These are phyloP conservation scores for Lactarius deliciosus DNA, from an alignment of 768 basidiomycete genomes.

Conservation along the genomic window DNA sequence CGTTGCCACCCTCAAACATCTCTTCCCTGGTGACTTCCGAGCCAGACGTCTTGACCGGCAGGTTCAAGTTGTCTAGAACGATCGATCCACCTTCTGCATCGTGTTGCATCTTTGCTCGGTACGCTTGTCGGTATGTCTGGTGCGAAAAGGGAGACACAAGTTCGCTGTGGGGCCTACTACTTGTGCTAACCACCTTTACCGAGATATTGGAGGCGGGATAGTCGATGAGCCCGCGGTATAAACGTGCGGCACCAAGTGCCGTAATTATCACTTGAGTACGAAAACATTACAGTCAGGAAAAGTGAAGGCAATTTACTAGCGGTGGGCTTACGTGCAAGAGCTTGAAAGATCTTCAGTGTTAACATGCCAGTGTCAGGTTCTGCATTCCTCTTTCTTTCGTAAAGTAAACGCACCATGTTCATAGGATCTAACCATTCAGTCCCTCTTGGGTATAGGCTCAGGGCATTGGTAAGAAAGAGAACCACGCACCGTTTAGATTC, in stretches of 20 bases:
- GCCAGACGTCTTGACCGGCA: neutral
- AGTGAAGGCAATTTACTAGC: neutral
- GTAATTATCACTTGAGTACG: conserved; percentile 14
- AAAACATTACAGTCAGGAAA: neutral
- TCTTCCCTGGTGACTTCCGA: neutral
- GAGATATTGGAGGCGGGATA: neutral
- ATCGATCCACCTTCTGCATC: neutral
- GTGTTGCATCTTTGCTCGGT: neutral
- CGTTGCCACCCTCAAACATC: neutral
- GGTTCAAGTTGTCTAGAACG: neutral
- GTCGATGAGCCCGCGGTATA: conserved; percentile 23
- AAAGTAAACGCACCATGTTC: conserved; percentile 20
- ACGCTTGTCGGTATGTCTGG: neutral
- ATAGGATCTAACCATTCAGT: conserved; percentile 11
- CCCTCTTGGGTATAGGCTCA: neutral
- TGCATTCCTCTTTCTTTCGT: neutral
- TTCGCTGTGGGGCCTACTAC: neutral
- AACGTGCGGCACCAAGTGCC: conserved; percentile 19
- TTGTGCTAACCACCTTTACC: neutral
- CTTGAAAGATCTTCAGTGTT: conserved; percentile 18
- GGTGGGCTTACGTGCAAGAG: conserved; percentile 9
- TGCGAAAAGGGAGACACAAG: neutral
- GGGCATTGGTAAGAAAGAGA: neutral
- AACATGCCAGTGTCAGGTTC: neutral
- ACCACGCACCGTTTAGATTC: conserved; percentile 23